phyloP scores from a whole-genome alignment of 164 flowering plant genomes.

The Chloranthus sessilifolius region DNA sequence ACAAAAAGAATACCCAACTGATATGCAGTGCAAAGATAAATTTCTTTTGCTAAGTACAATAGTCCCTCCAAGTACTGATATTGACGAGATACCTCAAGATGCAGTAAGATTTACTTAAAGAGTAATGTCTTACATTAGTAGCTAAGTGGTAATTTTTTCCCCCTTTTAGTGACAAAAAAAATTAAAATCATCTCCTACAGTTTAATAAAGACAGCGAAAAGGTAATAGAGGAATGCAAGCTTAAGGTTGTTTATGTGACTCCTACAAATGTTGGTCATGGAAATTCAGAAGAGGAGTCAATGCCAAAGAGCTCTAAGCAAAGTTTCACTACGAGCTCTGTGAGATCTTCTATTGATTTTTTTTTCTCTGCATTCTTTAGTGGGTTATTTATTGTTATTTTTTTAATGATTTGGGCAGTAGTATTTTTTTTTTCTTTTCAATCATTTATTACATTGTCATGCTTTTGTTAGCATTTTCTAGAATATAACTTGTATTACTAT shows the following conservation, averaged over 20 bases:
- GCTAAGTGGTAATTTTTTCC: conserved; percentile 1
- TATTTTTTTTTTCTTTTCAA: not conserved
- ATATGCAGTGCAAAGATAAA: conserved; percentile 90
- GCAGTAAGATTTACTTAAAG: conserved; percentile 43
- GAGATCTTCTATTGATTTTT: conserved; percentile 29
- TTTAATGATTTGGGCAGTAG: not conserved
- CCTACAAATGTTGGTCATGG: conserved; percentile 27
- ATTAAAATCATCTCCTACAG: conserved; percentile 26
- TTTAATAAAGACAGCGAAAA: conserved; percentile 69
- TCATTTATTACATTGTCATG: not conserved
- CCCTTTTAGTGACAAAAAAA: not conserved
- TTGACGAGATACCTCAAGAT: conserved; percentile 73
- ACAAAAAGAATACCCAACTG: conserved; percentile 69
- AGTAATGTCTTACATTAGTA: conserved; percentile 1
- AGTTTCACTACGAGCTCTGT: conserved; percentile 37
- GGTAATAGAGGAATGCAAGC: conserved; percentile 67
- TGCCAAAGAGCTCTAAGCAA: conserved; percentile 16
- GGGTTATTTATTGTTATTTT: too few species aligned
- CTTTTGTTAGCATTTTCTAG: not conserved
- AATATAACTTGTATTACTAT: not conserved
- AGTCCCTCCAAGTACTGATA: conserved; percentile 61
- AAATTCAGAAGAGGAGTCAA: conserved; percentile 30
- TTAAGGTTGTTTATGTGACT: conserved; percentile 54
- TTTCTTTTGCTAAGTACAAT: conserved; percentile 81
- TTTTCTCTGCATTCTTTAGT: too few species aligned